These are phyloP conservation scores for Fusarium kyushuense DNA, from an alignment of 2,329 filamentous ascomycete species.

Conservation along the genomic window DNA sequence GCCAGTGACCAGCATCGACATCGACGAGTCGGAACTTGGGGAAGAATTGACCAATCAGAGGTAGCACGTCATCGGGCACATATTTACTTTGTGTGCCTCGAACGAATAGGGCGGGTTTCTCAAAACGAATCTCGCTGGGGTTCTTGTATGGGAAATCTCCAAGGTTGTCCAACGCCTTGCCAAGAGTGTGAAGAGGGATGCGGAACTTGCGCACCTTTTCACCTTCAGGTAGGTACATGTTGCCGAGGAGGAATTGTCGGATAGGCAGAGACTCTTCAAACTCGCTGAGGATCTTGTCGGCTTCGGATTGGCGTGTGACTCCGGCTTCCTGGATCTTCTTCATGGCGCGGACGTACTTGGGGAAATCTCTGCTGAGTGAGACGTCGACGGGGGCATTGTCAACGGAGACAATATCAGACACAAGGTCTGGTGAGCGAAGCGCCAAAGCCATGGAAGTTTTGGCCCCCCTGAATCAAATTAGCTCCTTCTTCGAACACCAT, in stretches of 20 bases:
- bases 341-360: slow-evolving; percentile 86
- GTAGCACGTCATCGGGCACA: slow-evolving; percentile 82
- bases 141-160: slow-evolving; percentile 90
- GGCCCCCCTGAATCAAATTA: slow-evolving; percentile 72
- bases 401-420: slow-evolving; percentile 81
- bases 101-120: slow-evolving; percentile 84
- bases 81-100: slow-evolving; percentile 82
- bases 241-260: slow-evolving; percentile 91
- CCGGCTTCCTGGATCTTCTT: slow-evolving; percentile 77
- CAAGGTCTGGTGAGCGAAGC: slow-evolving; percentile 73
- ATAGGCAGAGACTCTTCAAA: slow-evolving; percentile 81
- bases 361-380: slow-evolving; percentile 78
- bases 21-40: slow-evolving; percentile 79
- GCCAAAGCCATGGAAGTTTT: slow-evolving; percentile 93
- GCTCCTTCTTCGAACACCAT: background rate
- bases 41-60: slow-evolving; percentile 85
- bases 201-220: slow-evolving; percentile 76
- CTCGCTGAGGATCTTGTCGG: slow-evolving; percentile 80
- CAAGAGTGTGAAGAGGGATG: slow-evolving; percentile 80
- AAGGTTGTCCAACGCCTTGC: slow-evolving; percentile 76
- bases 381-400: slow-evolving; percentile 94
- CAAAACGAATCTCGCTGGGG: slow-evolving; percentile 74
- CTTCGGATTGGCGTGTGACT: slow-evolving; percentile 78
- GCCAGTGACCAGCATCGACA: slow-evolving; percentile 85
- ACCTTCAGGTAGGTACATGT: slow-evolving; percentile 71